Conservation (phyloP, 2,329 filamentous ascomycete genomes). For the Penicillium vulpinum region DNA sequence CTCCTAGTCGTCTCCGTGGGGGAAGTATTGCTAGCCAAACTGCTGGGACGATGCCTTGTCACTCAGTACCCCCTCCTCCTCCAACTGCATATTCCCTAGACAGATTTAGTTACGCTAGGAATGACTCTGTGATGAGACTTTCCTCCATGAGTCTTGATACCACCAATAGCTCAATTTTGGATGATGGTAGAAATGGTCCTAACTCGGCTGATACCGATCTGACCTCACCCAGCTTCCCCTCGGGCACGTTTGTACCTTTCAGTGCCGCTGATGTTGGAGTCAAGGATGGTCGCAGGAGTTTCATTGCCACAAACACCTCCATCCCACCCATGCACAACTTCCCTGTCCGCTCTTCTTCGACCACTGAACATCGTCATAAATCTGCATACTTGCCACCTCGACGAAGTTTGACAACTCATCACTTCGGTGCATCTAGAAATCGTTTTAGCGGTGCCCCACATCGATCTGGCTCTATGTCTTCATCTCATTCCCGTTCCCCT, state of each 20-base stretch:
- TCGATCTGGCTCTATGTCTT: slow-evolving; percentile 33
- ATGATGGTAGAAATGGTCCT: slow-evolving; percentile 32
- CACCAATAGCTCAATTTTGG: slow-evolving; percentile 41
- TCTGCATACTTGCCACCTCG: slow-evolving; percentile 31
- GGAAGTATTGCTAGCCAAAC: slow-evolving; percentile 38
- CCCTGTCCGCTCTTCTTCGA: slow-evolving; percentile 29
- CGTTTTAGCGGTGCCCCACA: slow-evolving; percentile 28
- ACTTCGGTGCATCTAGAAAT: slow-evolving; percentile 28
- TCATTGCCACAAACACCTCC: slow-evolving; percentile 25
- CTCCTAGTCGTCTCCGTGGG: slow-evolving; percentile 28
- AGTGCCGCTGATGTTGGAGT: slow-evolving; percentile 41
- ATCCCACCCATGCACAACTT: slow-evolving; percentile 29
- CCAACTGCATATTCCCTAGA: slow-evolving; percentile 32
- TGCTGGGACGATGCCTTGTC: slow-evolving; percentile 36
- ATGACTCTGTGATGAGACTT: slow-evolving; percentile 36
- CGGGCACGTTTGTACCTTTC: slow-evolving; percentile 38
- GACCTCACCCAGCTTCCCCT: slow-evolving; percentile 34
- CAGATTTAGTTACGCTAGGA: slow-evolving; percentile 35
- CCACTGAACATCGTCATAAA: slow-evolving; percentile 24
- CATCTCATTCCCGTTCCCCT: slow-evolving; percentile 21
- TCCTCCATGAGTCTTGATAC: slow-evolving; percentile 42
- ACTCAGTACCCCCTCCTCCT: slow-evolving; percentile 40
- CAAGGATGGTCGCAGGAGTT: slow-evolving; percentile 32
- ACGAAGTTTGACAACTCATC: slow-evolving; percentile 35
- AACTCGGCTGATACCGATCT: slow-evolving; percentile 31